phyloP scores from a whole-genome alignment of 2,329 filamentous ascomycete species.

The Metarhizium robertsii region DNA sequence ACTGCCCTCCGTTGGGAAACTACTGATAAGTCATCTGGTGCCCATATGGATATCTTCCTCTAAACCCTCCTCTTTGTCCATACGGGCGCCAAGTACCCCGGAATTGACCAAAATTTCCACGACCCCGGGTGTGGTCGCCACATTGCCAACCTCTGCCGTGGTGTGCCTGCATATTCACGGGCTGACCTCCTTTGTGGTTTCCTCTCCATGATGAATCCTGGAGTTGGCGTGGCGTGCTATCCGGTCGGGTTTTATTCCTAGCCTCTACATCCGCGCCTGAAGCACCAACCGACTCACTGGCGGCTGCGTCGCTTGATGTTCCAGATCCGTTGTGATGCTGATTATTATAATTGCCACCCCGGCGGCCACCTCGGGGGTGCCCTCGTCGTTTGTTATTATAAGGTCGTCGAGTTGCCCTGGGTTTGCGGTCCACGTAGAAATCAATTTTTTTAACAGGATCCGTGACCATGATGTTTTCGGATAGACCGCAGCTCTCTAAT shows the following conservation, averaged over 20 bases:
- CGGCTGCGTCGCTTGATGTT: neutral
- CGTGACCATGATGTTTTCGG: constrained; percentile 54
- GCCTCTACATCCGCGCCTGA: neutral
- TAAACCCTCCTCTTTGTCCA: neutral
- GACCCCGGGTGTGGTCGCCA: constrained; percentile 10
- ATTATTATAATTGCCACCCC: constrained; percentile 3
- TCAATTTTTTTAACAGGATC: constrained; percentile 56
- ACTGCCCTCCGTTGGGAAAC: neutral
- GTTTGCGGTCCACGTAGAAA: constrained; percentile 48
- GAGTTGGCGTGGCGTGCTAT: neutral
- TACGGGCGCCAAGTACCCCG: constrained; percentile 5
- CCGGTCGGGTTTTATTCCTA: neutral
- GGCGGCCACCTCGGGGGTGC: constrained; percentile 12
- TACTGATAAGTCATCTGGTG: neutral
- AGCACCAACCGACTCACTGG: neutral
- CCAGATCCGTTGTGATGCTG: neutral
- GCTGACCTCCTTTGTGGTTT: neutral
- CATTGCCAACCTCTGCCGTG: constrained; percentile 4
- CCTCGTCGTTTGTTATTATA: constrained; percentile 16
- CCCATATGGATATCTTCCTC: neutral
- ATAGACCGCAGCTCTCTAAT: constrained; percentile 46
- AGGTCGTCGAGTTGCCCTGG: constrained; percentile 17
- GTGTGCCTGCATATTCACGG: neutral
- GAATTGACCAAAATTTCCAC: constrained; percentile 6
- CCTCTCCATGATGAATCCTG: neutral